phyloP scores from a whole-genome alignment of 306 rosid species.

The Oxytropis ochrocephala region DNA sequence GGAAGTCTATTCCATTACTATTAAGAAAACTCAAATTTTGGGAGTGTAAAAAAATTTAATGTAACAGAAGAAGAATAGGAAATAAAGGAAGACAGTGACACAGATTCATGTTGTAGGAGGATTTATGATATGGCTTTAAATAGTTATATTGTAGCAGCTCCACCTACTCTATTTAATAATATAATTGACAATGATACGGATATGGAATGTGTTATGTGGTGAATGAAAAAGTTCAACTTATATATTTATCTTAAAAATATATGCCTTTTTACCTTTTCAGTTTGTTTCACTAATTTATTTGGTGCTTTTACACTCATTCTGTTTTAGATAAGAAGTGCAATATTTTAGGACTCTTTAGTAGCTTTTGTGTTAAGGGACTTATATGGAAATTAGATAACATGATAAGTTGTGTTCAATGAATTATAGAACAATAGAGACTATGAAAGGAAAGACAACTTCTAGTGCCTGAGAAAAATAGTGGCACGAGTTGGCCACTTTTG shows the following conservation, averaged over 20 bases:
- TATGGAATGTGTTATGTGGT: background rate
- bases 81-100: conserved; percentile 17
- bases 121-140: conserved; percentile 33
- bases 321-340: conserved; percentile 21
- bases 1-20: conserved; percentile 25
- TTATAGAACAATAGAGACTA: conserved; percentile 22
- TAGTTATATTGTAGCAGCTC: conserved; percentile 32
- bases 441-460: conserved; percentile 12
- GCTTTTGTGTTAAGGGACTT: conserved; percentile 34
- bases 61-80: conserved; percentile 18
- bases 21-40: conserved; percentile 8
- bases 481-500: conserved; percentile 37
- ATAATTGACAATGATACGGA: conserved; percentile 2
- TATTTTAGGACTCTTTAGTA: conserved; percentile 18
- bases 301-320: conserved; percentile 24
- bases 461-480: conserved; percentile 14
- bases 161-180: conserved; percentile 27
- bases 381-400: conserved; percentile 37
- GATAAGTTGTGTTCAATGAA: conserved; percentile 31
- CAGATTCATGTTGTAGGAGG: conserved; percentile 25
- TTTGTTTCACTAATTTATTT: conserved; percentile 26
- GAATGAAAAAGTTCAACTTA: conserved; percentile 12
- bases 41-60: conserved; percentile 1
- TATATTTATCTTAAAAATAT: conserved; percentile 5
- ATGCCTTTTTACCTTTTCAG: conserved; percentile 23